phyloP scores from a whole-genome alignment of 495 filamentous ascomycete species.

The Margaritispora aquatica region DNA sequence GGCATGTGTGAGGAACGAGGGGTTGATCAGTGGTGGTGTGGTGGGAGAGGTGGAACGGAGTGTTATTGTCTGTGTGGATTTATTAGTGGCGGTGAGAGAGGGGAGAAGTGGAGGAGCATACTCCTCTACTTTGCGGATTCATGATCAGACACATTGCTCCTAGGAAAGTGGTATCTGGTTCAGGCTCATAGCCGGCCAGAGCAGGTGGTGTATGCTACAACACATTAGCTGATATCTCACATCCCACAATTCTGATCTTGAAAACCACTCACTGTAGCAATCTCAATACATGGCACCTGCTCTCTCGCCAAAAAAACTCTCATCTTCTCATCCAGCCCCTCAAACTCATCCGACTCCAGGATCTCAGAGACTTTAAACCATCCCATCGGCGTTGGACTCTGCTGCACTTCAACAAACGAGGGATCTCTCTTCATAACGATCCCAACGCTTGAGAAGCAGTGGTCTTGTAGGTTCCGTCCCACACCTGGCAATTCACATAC shows the following conservation, averaged over 20 bases:
- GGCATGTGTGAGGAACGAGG: background rate
- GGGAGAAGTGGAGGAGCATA: background rate
- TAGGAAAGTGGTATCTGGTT: background rate
- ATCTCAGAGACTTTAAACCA: background rate
- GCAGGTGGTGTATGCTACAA: background rate
- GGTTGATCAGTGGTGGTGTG: background rate
- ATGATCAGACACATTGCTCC: background rate
- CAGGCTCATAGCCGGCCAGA: background rate
- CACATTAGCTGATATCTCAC: background rate
- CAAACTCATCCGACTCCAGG: background rate
- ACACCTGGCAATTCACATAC: constrained; percentile 53
- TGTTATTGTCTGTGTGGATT: background rate
- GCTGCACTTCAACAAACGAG: background rate
- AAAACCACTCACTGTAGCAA: background rate
- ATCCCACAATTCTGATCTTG: background rate
- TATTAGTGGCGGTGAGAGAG: background rate
- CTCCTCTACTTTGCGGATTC: constrained; percentile 1
- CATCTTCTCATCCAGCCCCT: background rate
- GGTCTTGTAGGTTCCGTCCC: constrained; percentile 37
- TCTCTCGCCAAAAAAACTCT: background rate
- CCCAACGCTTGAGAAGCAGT: constrained; percentile 11
- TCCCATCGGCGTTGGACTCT: background rate
- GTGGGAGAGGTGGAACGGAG: background rate
- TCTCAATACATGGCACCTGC: background rate
- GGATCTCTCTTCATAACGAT: constrained; percentile 3